These are phyloP conservation scores for Actinidia arguta DNA, from an alignment of 179 eudicot genomes.

Conservation along the genomic window DNA sequence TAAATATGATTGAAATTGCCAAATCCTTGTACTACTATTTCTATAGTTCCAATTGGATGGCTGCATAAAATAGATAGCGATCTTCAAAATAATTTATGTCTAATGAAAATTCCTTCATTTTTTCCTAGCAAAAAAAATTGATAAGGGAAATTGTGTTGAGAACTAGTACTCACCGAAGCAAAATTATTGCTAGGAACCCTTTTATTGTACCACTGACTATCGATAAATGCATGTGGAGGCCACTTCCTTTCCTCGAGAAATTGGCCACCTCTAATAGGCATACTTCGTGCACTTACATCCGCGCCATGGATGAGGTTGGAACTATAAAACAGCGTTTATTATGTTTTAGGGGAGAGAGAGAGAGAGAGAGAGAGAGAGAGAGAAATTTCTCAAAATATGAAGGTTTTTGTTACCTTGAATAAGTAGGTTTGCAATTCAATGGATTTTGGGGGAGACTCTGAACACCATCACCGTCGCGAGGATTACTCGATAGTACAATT, in stretches of 20 bases:
- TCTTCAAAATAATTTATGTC: not conserved
- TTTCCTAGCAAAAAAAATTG: no score
- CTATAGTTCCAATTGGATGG: slow-evolving; percentile 13
- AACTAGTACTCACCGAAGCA: not conserved
- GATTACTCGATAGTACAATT: slow-evolving; percentile 28
- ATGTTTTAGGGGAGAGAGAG: no score
- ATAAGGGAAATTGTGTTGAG: no score
- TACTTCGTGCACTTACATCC: slow-evolving; percentile 20
- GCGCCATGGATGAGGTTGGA: no score
- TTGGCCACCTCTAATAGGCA: slow-evolving; percentile 33
- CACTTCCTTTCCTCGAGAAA: slow-evolving; percentile 48
- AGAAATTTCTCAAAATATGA: not conserved
- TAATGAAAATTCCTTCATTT: no score
- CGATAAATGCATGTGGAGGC: slow-evolving; percentile 34
- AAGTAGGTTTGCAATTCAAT: slow-evolving; percentile 10
- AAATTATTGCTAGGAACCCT: slow-evolving; percentile 1
- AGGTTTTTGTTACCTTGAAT: slow-evolving; percentile 35
- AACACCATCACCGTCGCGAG: not conserved
- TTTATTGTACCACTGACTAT: slow-evolving; percentile 15
- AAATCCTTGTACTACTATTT: slow-evolving; percentile 1
- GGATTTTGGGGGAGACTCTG: no score
- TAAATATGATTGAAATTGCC: not conserved
- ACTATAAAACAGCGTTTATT: no score
- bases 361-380: not conserved
- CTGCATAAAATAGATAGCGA: not conserved